Base-by-base conservation (phyloP, 176 grass and related monocot genomes). In the Musa schizocarpa region DNA sequence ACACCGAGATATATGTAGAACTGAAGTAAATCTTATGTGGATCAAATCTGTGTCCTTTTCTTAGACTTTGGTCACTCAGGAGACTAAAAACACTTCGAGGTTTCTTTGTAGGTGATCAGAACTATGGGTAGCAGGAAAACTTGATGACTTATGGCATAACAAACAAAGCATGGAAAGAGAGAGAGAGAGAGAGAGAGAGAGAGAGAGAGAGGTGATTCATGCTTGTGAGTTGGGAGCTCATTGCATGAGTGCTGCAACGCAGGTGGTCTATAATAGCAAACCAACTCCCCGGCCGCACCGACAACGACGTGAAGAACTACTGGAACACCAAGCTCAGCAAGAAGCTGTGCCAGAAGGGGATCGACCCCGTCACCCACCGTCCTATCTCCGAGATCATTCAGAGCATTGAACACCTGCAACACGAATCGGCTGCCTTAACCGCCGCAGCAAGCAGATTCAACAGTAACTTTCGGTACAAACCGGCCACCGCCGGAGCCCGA, bases 261-360 rank as follows among this genome's bases (percentile, higher is more conserved):
- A 99, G 95, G 84, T 99, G 95, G 95, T 94, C 95, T 9, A 81
- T 94, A 80, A 99, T 99, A 74, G 95, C 88, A 25, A 94, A 91
- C 50, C 87, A 92, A 77, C 86, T 99, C 77, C 90, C 90, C 0
- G 95, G 95, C 50, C 85, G 95, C 49, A 99, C 95, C 52, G 88
- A 99, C 86, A 99, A 99, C 73, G 95, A 94, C 52, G 88, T 99
- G 70, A 99, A 99, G 85, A 99, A 99, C 76, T 89, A 91, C 78
- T 99, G 95, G 95, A 99, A 99, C 84, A 99, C 95, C 78, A 99
- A 91, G 83, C 84, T 99, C 50, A 98, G 95, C 84, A 99, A 91
- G 81, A 91, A 96, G 86, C 88, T 98, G 63, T 73, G 80, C 71
- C 90, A 93, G 77, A 86, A 84, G 13, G 95, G 95, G 16, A 98